These are phyloP conservation scores for Perilla frutescens DNA, from an alignment of 257 asterid species.

Conservation along the genomic window DNA sequence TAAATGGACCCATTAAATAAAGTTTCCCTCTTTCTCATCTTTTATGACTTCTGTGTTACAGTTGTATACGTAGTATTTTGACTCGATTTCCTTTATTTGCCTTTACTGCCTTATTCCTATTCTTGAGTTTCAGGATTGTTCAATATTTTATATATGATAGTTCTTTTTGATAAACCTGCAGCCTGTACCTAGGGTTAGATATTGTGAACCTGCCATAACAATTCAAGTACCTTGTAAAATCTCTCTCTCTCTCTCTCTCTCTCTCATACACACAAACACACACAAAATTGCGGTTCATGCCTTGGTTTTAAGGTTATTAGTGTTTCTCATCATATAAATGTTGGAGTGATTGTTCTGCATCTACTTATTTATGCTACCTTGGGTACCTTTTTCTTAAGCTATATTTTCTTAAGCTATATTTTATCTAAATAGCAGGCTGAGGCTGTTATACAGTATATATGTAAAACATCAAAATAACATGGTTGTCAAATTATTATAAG, in stretches of 20 bases:
- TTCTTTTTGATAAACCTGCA: slow-evolving; percentile 24
- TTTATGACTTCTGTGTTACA: not conserved
- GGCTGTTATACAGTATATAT: not conserved
- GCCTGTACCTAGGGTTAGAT: slow-evolving; percentile 25
- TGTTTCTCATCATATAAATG: not conserved
- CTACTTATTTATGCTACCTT: not conserved
- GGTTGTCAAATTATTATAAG: slow-evolving; percentile 1
- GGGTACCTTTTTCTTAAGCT: slow-evolving; percentile 3
- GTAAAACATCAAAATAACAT: not conserved
- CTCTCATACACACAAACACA: not conserved
- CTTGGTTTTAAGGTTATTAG: slow-evolving; percentile 1
- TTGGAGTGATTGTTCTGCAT: slow-evolving; percentile 10
- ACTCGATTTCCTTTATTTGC: slow-evolving; percentile 19
- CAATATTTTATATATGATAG: slow-evolving; percentile 19
- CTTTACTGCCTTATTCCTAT: slow-evolving; percentile 9
- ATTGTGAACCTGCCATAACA: slow-evolving; percentile 17
- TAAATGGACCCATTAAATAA: no score
- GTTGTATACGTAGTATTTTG: not conserved
- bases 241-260: slow-evolving; percentile 7
- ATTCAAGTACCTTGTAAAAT: slow-evolving; percentile 26
- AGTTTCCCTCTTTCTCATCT: not conserved
- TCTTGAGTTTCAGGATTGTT: slow-evolving; percentile 14
- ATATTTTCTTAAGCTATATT: not conserved
- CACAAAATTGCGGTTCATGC: not conserved
- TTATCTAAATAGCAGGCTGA: not conserved